phyloP scores from a whole-genome alignment of 1,284 basidiomycete genomes.

The Sporisorium graminicola region DNA sequence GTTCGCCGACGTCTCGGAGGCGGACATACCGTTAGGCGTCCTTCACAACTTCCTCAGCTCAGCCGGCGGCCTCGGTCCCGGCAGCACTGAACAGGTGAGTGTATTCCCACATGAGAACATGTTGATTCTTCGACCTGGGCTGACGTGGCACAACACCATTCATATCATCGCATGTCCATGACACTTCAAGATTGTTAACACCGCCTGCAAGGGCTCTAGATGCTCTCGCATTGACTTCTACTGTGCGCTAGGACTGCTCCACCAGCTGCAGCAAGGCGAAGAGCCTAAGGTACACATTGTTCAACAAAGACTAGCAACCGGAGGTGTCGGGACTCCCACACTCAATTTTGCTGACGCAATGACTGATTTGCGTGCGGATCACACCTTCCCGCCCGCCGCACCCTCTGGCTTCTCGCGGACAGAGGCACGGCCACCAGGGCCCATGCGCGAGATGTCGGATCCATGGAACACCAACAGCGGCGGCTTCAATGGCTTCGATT shows the following conservation, averaged over 20 bases:
- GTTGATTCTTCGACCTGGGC: neutral
- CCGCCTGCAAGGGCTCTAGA: slow-evolving; percentile 34
- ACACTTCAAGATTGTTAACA: slow-evolving; percentile 29
- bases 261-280: slow-evolving; percentile 35
- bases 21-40: slow-evolving; percentile 31
- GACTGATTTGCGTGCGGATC: neutral
- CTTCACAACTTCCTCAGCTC: slow-evolving; percentile 38
- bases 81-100: slow-evolving; percentile 24
- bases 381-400: slow-evolving; percentile 45
- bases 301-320: slow-evolving; percentile 15
- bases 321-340: slow-evolving; percentile 13
- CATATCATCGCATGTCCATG: neutral
- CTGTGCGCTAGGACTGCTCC: slow-evolving; percentile 29
- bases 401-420: slow-evolving; percentile 6
- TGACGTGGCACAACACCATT: neutral
- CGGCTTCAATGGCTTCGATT: slow-evolving; percentile 12
- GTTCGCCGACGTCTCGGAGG: slow-evolving; percentile 10
- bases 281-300: slow-evolving; percentile 17
- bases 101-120: neutral
- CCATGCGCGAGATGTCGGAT: slow-evolving; percentile 50
- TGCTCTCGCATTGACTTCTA: slow-evolving; percentile 47
- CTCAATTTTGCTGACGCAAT: slow-evolving; percentile 16
- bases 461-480: slow-evolving; percentile 37
- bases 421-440: slow-evolving; percentile 23
- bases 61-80: slow-evolving; percentile 28